Evolutionary conservation across 768 basidiomycete genomes (phyloP).

Genomic region (button mushroom (Agaricus bisporus)): DNA sequence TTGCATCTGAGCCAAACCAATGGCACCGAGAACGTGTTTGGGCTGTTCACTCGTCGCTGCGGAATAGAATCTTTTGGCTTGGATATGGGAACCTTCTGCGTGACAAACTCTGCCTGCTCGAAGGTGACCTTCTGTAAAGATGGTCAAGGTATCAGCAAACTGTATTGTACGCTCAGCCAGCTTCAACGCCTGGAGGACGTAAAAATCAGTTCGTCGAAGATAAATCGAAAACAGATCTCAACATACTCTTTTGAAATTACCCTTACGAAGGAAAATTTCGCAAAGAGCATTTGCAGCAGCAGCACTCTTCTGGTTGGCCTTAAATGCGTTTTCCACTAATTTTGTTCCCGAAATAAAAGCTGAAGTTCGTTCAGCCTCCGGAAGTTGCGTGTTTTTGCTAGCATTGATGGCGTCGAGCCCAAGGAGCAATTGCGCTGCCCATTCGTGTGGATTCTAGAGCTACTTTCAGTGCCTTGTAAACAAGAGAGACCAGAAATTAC

Average conservation of each 20-base stretch:
- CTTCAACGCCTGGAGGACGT: conserved; percentile 64
- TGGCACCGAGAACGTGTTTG: conserved; percentile 70
- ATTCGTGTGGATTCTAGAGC: conserved; percentile 67
- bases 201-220: background rate
- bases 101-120: conserved; percentile 80
- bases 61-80: conserved; percentile 69
- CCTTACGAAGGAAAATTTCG: conserved; percentile 71
- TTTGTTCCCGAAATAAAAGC: conserved; percentile 63
- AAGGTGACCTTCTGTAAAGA: conserved; percentile 83
- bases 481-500: conserved; percentile 33
- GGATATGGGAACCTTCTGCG: conserved; percentile 53
- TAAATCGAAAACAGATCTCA: background rate
- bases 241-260: conserved; percentile 53
- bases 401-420: conserved; percentile 84
- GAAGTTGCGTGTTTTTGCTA: conserved; percentile 64
- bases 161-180: conserved; percentile 92
- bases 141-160: conserved; percentile 81
- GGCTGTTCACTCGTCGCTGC: conserved; percentile 62
- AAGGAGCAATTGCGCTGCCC: conserved; percentile 75
- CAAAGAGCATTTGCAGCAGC: conserved; percentile 82
- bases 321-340: conserved; percentile 74
- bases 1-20: conserved; percentile 85
- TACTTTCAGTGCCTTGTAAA: conserved; percentile 8
- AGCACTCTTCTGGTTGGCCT: conserved; percentile 68
- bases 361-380: conserved; percentile 57